Conservation (phyloP, 1,139 yeast genomes). For the Ogataea hybrid region DNA sequence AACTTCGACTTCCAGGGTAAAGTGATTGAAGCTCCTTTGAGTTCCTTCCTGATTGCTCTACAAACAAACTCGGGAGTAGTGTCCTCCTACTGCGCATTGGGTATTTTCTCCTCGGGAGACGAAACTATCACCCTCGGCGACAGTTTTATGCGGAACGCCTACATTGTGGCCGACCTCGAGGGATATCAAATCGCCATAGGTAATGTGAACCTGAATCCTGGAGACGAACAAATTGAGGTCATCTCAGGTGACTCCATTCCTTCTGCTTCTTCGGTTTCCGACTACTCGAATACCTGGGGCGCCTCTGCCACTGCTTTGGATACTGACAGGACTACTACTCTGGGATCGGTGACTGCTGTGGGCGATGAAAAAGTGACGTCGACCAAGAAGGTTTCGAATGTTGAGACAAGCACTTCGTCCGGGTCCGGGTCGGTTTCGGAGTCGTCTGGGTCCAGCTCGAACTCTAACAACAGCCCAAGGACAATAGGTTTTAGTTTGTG, state of each 20-base stretch:
- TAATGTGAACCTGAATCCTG: slow-evolving; percentile 44
- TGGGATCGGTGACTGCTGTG: neutral
- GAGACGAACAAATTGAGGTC: slow-evolving; percentile 42
- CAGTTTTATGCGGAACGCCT: slow-evolving; percentile 68
- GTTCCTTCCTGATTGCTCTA: slow-evolving; percentile 35
- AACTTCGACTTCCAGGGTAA: slow-evolving; percentile 50
- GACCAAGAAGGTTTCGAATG: neutral
- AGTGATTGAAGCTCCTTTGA: slow-evolving; percentile 45
- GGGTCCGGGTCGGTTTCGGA: slow-evolving; percentile 4
- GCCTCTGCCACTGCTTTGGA: slow-evolving; percentile 17
- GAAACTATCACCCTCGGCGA: slow-evolving; percentile 58
- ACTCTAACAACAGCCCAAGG: neutral
- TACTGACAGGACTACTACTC: slow-evolving; percentile 5
- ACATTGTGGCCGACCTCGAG: slow-evolving; percentile 76
- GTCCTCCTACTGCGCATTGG: slow-evolving; percentile 34
- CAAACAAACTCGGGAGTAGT: slow-evolving; percentile 13
- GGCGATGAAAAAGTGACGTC: neutral
- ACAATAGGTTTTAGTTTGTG: neutral
- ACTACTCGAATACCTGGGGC: slow-evolving; percentile 38
- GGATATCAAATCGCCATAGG: slow-evolving; percentile 65
- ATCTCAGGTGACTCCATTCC: slow-evolving; percentile 42
- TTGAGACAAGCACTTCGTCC: neutral
- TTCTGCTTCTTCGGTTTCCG: slow-evolving; percentile 41
- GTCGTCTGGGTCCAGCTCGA: slow-evolving; percentile 5
- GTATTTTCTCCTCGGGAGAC: slow-evolving; percentile 32